These are phyloP conservation scores for Jatropha podagrica DNA, from an alignment of 441 rosid genomes.

Conservation along the genomic window DNA sequence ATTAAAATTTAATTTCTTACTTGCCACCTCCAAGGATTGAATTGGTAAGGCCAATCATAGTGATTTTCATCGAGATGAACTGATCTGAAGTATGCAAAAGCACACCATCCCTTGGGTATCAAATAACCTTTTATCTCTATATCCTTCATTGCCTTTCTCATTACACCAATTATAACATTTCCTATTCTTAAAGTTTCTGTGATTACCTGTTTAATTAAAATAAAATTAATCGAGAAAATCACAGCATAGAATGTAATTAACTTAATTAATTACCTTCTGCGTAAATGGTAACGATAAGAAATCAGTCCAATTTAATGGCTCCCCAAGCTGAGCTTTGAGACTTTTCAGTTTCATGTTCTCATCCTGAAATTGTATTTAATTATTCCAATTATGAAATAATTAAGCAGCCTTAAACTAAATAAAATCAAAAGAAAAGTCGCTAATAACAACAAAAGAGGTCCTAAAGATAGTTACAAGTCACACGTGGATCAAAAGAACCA, in stretches of 20 bases:
- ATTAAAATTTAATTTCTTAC: slow-evolving; percentile 41
- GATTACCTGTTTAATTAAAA: slow-evolving; percentile 56
- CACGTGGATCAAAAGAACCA: slow-evolving; percentile 21
- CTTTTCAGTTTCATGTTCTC: slow-evolving; percentile 82
- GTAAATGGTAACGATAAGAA: slow-evolving; percentile 82
- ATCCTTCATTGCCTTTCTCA: slow-evolving; percentile 88
- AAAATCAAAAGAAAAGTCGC: background rate
- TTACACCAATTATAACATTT: slow-evolving; percentile 82
- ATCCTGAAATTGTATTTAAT: slow-evolving; percentile 41
- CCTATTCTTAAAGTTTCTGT: slow-evolving; percentile 92
- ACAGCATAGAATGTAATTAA: background rate
- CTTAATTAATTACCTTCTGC: slow-evolving; percentile 53
- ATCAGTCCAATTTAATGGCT: slow-evolving; percentile 74
- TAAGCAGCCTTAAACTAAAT: background rate
- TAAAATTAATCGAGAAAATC: background rate
- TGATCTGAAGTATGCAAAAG: slow-evolving; percentile 79
- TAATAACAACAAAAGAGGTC: background rate
- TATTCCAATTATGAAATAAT: background rate
- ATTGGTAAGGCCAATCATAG: slow-evolving; percentile 76
- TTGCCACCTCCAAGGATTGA: slow-evolving; percentile 98
- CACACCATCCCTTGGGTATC: slow-evolving; percentile 95
- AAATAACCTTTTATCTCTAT: slow-evolving; percentile 74
- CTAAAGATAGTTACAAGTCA: slow-evolving; percentile 22
- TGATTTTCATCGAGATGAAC: slow-evolving; percentile 86
- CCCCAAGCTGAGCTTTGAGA: slow-evolving; percentile 54